Evolutionary conservation across 208 protist species (phyloP), one percentile per base, ranked within the genome.

Genomic region (Crithidia acanthocephali): DNA sequence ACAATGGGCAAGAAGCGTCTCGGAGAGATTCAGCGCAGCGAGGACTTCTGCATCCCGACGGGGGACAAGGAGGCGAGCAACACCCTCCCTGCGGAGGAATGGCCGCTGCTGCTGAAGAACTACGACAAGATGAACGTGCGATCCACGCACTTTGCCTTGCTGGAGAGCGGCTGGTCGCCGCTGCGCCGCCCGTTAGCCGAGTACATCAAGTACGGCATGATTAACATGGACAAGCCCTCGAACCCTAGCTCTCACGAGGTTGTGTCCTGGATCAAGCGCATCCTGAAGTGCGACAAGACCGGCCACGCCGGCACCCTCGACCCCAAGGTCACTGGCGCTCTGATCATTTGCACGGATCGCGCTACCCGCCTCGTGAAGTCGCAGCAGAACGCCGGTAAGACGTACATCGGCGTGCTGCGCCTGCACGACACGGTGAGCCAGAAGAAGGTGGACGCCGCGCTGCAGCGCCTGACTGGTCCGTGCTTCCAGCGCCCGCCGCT

Each of bases 161-260:
- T 98, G 37, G 85, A 85, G 42, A 98, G 98, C 62, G 99, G 99
- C 44, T 95, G 87, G 80, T 98, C 98, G 25, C 99, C 99, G 47
- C 85, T 99, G 15, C 98, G 98, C 60, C 93, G 99, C 35, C 92
- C 98, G 33, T 83, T 99, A 40, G 51, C 82, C 8, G 98, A 99
- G 64, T 99, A 99, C 82, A 74, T 99, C 37, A 94, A 94, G 60
- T 99, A 99, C 81, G 99, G 99, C 76, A 97, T 99, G 75, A 99
- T 99, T 82, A 99, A 99, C 90, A 95, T 99, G 45, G 99, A 99
- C 86, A 99, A 99, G 86, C 99, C 99, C 13, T 98, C 99, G 16
- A 99, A 99, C 80, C 99, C 99, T 75, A 99, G 98, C 47, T 99
- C 98, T 53, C 99, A 99, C 83, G 99, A 99, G 87, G 98, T 99